Percentiles rank a stretch among this genome's conserved stretches.
These are phyloP conservation scores for Aureobasidium zeae DNA, from an alignment of 2,329 filamentous ascomycete species.

Conservation along the genomic window DNA sequence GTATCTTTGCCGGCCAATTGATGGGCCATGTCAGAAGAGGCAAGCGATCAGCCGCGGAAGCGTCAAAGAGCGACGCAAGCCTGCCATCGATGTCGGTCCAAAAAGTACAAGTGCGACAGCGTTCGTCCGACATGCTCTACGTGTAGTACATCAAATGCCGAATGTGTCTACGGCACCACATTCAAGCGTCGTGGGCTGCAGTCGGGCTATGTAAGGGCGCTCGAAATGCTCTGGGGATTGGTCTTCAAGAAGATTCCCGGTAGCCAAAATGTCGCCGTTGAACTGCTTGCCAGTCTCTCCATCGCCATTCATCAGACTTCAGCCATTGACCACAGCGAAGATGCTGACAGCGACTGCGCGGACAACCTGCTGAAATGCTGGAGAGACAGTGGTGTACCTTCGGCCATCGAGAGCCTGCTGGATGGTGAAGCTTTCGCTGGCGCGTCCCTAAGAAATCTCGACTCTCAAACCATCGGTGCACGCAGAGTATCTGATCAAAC, in stretches of 20 bases:
- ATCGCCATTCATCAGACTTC: constrained; percentile 32
- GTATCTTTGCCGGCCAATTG: too few relatives aligned
- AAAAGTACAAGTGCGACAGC: constrained; percentile 62
- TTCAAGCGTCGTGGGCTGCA: constrained; percentile 70
- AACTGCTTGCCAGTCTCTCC: neutral
- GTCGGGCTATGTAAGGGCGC: constrained; percentile 67
- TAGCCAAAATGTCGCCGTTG: constrained; percentile 32
- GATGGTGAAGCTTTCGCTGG: constrained; percentile 7
- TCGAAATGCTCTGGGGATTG: constrained; percentile 61
- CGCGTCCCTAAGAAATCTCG: too few relatives aligned
- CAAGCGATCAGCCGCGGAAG: constrained; percentile 28
- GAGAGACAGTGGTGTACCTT: constrained; percentile 7
- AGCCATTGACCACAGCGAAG: constrained; percentile 53
- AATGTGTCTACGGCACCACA: constrained; percentile 62
- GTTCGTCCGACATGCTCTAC: constrained; percentile 57
- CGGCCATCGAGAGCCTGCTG: constrained; percentile 1
- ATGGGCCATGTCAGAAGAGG: neutral
- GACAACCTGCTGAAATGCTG: neutral
- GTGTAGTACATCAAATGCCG: constrained; percentile 53
- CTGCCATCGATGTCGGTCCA: constrained; percentile 43
- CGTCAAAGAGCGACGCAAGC: constrained; percentile 57
- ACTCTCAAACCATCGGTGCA: neutral
- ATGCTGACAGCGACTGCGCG: constrained; percentile 36
- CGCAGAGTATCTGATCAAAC: neutral
- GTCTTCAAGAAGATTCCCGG: constrained; percentile 54